phyloP scores from a whole-genome alignment of 768 basidiomycete genomes.

The Lentinula sp. region DNA sequence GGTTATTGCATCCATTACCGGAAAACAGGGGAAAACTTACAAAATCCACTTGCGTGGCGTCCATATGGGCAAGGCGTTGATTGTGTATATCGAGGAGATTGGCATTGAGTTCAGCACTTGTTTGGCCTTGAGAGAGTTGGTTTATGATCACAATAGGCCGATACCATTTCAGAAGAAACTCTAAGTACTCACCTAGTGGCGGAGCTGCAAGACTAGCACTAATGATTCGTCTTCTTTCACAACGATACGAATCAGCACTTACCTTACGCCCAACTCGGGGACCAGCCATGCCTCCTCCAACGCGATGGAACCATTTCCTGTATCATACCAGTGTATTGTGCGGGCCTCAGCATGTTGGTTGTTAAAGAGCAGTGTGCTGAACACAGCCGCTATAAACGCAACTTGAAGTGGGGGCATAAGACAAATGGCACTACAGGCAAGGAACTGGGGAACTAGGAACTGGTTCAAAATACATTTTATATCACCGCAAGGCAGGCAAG shows the following conservation, averaged over 20 bases:
- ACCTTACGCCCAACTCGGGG: background rate
- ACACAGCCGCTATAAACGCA: background rate
- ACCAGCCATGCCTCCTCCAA: conserved; percentile 5
- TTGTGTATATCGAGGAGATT: conserved; percentile 1
- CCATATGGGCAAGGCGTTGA: conserved; percentile 5
- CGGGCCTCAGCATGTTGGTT: background rate
- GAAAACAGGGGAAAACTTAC: background rate
- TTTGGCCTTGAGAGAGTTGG: background rate
- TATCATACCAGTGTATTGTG: background rate
- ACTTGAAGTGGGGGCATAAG: background rate
- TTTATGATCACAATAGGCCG: background rate
- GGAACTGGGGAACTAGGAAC: background rate
- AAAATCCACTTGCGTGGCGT: background rate
- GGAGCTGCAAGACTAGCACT: background rate
- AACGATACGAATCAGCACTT: background rate
- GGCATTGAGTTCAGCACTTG: background rate
- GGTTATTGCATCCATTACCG: too few species aligned
- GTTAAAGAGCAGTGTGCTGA: background rate
- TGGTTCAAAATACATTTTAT: background rate
- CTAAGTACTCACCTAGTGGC: background rate
- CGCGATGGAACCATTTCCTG: background rate
- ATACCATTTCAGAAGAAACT: background rate
- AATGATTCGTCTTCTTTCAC: background rate
- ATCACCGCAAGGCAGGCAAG: background rate
- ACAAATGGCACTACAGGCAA: background rate